Conservation (phyloP, 371 early-diverging fungal species). For the Actinomortierella ambigua region DNA sequence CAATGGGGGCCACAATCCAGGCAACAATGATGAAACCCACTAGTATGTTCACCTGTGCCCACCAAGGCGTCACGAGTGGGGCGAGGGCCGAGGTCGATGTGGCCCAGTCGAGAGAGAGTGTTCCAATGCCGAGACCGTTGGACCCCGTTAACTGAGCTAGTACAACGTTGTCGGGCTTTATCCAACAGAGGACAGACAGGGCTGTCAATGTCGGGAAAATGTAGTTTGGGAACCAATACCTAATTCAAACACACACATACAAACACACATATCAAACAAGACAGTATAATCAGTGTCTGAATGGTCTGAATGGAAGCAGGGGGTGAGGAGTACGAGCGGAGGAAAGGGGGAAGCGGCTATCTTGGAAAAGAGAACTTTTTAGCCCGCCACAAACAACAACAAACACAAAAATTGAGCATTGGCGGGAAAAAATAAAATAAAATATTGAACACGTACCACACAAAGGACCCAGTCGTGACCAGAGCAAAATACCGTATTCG, state of each 20-base stretch:
- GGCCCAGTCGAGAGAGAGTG: conserved; percentile 51
- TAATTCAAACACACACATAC: no score
- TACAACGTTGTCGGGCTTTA: conserved; percentile 54
- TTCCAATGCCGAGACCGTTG: conserved; percentile 44
- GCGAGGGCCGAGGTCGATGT: conserved; percentile 41
- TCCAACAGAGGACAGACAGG: conserved; percentile 49
- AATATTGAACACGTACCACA: conserved; percentile 9
- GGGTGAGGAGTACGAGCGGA: conserved; percentile 37
- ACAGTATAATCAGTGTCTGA: no score
- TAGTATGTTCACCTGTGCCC: conserved; percentile 41
- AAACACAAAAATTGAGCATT: no score
- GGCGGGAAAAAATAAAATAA: no score
- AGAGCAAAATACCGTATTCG: conserved; percentile 12
- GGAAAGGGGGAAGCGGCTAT: conserved; percentile 60
- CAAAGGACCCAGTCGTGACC: conserved; percentile 18
- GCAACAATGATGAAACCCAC: conserved; percentile 65
- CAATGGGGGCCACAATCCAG: conserved; percentile 69
- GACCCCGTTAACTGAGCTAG: conserved; percentile 60
- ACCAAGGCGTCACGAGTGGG: conserved; percentile 46
- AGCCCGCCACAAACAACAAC: no score
- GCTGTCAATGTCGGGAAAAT: conserved; percentile 60
- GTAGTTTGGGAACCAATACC: conserved; percentile 62
- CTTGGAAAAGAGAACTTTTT: no score
- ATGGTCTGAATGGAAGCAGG: conserved; percentile 61
- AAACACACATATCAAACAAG: no score